Conservation (phyloP, 495 filamentous ascomycete genomes). For the Lasiosphaeria ovina region DNA sequence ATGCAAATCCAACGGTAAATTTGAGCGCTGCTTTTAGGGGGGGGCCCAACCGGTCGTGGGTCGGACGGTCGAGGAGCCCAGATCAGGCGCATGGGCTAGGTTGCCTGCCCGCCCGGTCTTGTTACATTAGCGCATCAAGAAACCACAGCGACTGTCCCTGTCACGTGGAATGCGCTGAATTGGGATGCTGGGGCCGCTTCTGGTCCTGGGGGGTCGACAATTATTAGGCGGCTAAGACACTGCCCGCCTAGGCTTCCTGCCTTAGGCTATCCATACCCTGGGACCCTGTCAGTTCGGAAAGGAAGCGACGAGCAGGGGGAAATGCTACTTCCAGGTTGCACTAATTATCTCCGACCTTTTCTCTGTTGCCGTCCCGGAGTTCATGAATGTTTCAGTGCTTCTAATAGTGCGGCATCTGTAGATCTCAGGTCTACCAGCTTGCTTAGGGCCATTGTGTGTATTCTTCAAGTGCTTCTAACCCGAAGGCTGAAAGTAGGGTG, state of each 20-base stretch:
- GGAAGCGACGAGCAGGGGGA: not conserved
- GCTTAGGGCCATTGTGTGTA: too few species aligned
- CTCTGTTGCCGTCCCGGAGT: too few species aligned
- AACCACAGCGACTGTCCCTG: constrained; percentile 19
- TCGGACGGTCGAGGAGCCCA: constrained; percentile 21
- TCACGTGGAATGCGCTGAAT: constrained; percentile 27
- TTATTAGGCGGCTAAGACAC: too few species aligned
- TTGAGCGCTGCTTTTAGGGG: constrained; percentile 14
- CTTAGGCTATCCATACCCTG: not conserved
- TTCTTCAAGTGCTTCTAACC: too few species aligned
- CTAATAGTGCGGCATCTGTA: too few species aligned
- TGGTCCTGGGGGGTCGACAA: not conserved
- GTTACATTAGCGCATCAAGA: constrained; percentile 25
- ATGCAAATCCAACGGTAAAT: constrained; percentile 8
- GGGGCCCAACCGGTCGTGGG: constrained; percentile 10
- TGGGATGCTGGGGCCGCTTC: constrained; percentile 4
- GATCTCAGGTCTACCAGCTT: too few species aligned
- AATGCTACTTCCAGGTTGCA: not conserved
- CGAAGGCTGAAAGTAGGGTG: too few species aligned
- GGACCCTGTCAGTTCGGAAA: not conserved
- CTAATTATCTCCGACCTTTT: not conserved
- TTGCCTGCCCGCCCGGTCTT: not conserved
- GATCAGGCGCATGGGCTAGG: constrained; percentile 23
- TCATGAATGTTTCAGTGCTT: too few species aligned
- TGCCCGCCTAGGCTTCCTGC: too few species aligned